Evolutionary conservation across 495 filamentous ascomycete genomes (phyloP).

Genomic region (Evernia prunastri): DNA sequence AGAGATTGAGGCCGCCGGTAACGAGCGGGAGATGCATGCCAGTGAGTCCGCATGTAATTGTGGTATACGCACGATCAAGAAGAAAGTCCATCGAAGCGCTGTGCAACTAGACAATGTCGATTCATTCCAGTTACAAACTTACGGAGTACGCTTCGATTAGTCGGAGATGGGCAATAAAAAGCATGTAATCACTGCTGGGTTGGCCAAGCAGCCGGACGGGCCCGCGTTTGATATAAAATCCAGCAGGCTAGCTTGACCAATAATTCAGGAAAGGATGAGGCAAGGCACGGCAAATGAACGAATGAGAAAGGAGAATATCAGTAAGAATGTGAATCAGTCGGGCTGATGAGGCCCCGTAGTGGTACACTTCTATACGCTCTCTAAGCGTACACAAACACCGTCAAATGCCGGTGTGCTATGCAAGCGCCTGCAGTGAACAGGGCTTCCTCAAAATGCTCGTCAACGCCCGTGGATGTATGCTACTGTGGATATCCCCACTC

Average conservation of each 20-base stretch:
- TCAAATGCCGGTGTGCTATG: neutral
- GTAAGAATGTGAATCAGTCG: neutral
- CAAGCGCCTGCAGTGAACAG: neutral
- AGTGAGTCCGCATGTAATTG: too few relatives aligned
- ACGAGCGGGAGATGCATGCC: too few relatives aligned
- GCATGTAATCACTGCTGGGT: neutral
- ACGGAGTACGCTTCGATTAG: neutral
- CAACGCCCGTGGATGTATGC: neutral
- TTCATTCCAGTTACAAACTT: neutral
- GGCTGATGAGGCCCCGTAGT: neutral
- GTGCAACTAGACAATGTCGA: neutral
- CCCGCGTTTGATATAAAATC: too few relatives aligned
- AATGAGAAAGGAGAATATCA: neutral
- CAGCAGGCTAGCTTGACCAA: too few relatives aligned
- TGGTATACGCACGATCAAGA: too few relatives aligned
- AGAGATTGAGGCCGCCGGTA: neutral
- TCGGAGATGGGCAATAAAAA: neutral
- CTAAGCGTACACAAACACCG: neutral
- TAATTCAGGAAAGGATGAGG: neutral
- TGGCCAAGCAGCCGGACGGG: too few relatives aligned
- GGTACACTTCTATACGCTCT: neutral
- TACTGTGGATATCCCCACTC: constrained; percentile 1
- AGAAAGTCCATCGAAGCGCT: too few relatives aligned
- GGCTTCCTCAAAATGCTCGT: neutral
- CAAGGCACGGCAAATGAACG: neutral